Evolutionary conservation across 805 yeast species (phyloP).

Genomic region (Candida railenensis): DNA sequence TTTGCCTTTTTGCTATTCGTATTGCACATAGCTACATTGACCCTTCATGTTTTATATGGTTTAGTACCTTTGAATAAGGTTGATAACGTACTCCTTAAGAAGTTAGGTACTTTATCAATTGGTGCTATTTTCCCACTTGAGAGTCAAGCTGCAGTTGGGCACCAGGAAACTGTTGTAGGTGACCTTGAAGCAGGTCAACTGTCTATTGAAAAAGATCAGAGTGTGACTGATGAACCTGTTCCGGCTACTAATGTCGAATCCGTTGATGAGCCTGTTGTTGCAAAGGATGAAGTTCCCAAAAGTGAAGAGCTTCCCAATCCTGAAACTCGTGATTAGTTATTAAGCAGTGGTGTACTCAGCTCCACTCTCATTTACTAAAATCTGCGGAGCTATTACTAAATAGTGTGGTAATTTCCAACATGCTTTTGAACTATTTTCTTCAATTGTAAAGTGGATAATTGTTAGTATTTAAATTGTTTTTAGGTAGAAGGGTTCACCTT

Average conservation of each 20-base stretch:
- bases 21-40: background rate
- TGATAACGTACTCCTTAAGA: background rate
- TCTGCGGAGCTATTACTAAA: too few species aligned
- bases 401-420: too few species aligned
- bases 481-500: too few species aligned
- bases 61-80: background rate
- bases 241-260: background rate
- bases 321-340: background rate
- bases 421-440: too few species aligned
- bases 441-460: too few species aligned
- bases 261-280: background rate
- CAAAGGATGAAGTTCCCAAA: background rate
- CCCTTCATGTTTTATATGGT: background rate
- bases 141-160: background rate
- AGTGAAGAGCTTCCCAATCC: background rate
- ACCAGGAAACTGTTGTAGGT: background rate
- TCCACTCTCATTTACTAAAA: too few species aligned
- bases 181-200: background rate
- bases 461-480: too few species aligned
- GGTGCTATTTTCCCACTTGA: background rate
- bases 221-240: background rate
- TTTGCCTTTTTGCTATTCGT: background rate
- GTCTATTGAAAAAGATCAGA: background rate
- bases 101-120: background rate
- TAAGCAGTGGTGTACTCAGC: too few species aligned